Conservation (phyloP, 2,329 filamentous ascomycete genomes). For the Talaromyces sp. region DNA sequence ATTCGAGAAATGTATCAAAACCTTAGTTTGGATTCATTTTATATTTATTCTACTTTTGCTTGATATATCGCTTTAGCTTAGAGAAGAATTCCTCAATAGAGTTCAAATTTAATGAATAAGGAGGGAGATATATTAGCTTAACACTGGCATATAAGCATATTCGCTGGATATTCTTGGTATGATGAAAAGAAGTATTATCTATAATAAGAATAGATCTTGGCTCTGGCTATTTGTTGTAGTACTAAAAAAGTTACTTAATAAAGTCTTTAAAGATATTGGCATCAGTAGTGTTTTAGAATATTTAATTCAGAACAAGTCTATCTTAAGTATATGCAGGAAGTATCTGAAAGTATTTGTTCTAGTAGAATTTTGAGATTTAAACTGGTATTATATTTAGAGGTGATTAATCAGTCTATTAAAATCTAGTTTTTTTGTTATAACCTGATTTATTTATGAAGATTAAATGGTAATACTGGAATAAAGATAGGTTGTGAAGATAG, state of each 20-base stretch:
- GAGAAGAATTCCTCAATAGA: slow-evolving; percentile 28
- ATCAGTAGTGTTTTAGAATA: too few relatives aligned
- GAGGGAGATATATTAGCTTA: slow-evolving; percentile 16
- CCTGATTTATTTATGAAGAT: too few relatives aligned
- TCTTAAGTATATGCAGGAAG: slow-evolving; percentile 28
- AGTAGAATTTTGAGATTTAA: slow-evolving; percentile 17
- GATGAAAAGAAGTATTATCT: slow-evolving; percentile 15
- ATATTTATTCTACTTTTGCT: slow-evolving; percentile 18
- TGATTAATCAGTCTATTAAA: slow-evolving; percentile 33
- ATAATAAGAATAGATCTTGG: slow-evolving; percentile 23
- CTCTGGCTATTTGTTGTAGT: slow-evolving; percentile 18
- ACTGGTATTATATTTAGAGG: slow-evolving; percentile 23
- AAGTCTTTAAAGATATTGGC: slow-evolving; percentile 25
- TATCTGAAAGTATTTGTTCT: slow-evolving; percentile 21
- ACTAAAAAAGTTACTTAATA: slow-evolving; percentile 19
- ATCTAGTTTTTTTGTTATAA: slow-evolving; percentile 19
- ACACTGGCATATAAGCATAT: background rate
- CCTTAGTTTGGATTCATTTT: slow-evolving; percentile 12
- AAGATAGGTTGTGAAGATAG: too few relatives aligned
- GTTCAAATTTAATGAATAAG: slow-evolving; percentile 29
- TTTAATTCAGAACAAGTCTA: too few relatives aligned
- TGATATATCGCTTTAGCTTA: slow-evolving; percentile 29
- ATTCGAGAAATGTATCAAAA: slow-evolving; percentile 19
- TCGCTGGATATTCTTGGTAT: background rate
- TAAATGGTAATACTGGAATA: too few relatives aligned